Evolutionary conservation across 495 filamentous ascomycete species (phyloP).

Genomic region (Xanthoparmelia taractica): DNA sequence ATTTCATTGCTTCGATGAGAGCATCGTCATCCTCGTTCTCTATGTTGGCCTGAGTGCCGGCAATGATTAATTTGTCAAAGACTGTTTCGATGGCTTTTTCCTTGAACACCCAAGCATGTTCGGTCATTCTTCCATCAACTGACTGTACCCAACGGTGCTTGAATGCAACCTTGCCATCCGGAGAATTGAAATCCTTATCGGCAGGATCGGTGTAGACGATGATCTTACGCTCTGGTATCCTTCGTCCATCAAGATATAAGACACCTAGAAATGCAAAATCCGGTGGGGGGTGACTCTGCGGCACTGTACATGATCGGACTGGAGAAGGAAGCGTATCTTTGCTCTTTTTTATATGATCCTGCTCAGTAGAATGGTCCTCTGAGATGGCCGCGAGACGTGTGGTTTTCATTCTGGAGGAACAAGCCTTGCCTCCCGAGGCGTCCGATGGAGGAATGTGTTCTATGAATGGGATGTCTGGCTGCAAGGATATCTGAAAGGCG

Average conservation of each 20-base stretch:
- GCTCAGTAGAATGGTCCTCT: not conserved
- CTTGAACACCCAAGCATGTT: constrained; percentile 28
- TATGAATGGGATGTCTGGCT: constrained; percentile 24
- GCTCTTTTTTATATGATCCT: not conserved
- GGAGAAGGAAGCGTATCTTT: not conserved
- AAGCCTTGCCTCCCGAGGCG: not conserved
- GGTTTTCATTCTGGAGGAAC: not conserved
- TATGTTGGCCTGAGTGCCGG: not conserved
- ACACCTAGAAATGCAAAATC: constrained; percentile 26
- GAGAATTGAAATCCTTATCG: constrained; percentile 14
- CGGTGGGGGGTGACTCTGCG: constrained; percentile 5
- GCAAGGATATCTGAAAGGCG: constrained; percentile 10
- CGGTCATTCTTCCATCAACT: constrained; percentile 22
- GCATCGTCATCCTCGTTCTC: constrained; percentile 19
- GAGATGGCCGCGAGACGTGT: not conserved
- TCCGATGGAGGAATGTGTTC: not conserved
- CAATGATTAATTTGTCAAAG: constrained; percentile 26
- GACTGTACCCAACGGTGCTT: constrained; percentile 20
- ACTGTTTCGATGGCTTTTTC: constrained; percentile 29
- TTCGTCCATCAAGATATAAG: constrained; percentile 28
- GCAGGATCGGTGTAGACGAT: constrained; percentile 27
- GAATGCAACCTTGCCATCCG: constrained; percentile 19
- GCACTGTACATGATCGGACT: not conserved
- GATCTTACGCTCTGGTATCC: constrained; percentile 21
- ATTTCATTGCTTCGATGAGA: constrained; percentile 22